Conservation (phyloP, 106 monocot genomes). For the Narthecium ossifragum region DNA sequence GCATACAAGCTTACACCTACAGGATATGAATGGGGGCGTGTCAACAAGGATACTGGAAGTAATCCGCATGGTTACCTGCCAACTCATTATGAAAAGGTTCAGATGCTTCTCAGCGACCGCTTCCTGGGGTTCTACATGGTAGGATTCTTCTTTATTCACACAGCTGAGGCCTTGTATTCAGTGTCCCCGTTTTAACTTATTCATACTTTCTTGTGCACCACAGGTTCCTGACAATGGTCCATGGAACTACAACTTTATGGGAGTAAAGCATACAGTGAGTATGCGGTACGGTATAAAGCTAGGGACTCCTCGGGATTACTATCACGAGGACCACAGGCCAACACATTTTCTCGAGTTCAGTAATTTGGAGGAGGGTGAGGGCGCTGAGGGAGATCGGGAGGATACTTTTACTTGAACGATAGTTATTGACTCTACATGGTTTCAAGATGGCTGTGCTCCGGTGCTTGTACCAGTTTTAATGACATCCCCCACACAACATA, state of each 20-base stretch:
- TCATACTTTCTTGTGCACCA: not conserved
- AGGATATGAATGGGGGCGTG: constrained; percentile 97
- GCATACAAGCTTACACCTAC: constrained; percentile 96
- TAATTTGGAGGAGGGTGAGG: constrained; percentile 82
- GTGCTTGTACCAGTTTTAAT: no score
- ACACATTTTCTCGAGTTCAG: constrained; percentile 97
- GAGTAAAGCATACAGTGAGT: constrained; percentile 86
- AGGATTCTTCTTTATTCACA: no score
- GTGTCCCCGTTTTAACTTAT: no score
- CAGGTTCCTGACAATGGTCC: constrained; percentile 92
- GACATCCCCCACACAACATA: no score
- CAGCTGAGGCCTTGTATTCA: no score
- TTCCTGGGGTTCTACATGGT: constrained; percentile 99
- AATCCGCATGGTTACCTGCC: constrained; percentile 98
- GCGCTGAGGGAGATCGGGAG: constrained; percentile 75
- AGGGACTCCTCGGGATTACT: constrained; percentile 78
- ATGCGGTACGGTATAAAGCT: constrained; percentile 90
- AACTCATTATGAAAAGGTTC: constrained; percentile 98
- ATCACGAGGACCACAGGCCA: constrained; percentile 94
- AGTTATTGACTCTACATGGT: no score
- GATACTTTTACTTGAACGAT: constrained; percentile 59
- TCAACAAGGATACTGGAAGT: constrained; percentile 98
- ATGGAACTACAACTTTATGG: constrained; percentile 99
- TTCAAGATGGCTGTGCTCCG: no score
- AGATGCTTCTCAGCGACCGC: constrained; percentile 99